These are phyloP conservation scores for Pholiota microspora DNA, from an alignment of 768 basidiomycete genomes.

Conservation along the genomic window DNA sequence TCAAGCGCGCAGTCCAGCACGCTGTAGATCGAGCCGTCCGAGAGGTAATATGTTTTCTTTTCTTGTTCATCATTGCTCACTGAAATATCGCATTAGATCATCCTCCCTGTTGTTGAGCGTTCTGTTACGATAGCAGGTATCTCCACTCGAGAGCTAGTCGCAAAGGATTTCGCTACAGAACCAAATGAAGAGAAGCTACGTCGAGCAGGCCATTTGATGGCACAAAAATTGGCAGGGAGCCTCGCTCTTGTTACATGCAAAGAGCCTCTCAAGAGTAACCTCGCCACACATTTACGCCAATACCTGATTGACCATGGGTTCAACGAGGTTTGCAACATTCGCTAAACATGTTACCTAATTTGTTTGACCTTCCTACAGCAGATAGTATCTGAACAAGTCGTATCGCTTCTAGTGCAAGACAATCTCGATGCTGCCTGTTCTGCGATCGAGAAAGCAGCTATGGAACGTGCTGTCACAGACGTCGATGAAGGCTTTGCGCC, in stretches of 20 bases:
- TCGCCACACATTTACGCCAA: conserved; percentile 84
- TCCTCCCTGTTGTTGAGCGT: conserved; percentile 94
- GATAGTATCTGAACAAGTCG: conserved; percentile 77
- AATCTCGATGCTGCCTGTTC: conserved; percentile 92
- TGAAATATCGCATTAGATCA: conserved; percentile 58
- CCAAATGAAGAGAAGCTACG: conserved; percentile 87
- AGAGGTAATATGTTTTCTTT: no score
- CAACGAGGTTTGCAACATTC: conserved; percentile 55
- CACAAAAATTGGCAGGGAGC: conserved; percentile 93
- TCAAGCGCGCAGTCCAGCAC: conserved; percentile 88
- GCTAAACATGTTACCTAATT: background rate
- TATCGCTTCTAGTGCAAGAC: conserved; percentile 79
- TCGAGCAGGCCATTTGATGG: conserved; percentile 93
- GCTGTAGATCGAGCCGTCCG: conserved; percentile 94
- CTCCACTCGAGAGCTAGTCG: conserved; percentile 91
- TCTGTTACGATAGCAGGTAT: conserved; percentile 99
- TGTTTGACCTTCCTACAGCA: conserved; percentile 35
- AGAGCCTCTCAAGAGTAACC: conserved; percentile 91
- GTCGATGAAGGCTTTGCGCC: conserved; percentile 86
- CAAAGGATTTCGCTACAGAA: conserved; percentile 95
- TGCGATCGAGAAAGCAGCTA: conserved; percentile 95
- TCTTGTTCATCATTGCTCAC: no score
- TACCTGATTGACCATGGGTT: conserved; percentile 86
- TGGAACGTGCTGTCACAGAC: conserved; percentile 91
- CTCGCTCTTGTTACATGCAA: conserved; percentile 98